phyloP scores from a whole-genome alignment of 306 rosid species.

The Cyamopsis tetragonoloba region DNA sequence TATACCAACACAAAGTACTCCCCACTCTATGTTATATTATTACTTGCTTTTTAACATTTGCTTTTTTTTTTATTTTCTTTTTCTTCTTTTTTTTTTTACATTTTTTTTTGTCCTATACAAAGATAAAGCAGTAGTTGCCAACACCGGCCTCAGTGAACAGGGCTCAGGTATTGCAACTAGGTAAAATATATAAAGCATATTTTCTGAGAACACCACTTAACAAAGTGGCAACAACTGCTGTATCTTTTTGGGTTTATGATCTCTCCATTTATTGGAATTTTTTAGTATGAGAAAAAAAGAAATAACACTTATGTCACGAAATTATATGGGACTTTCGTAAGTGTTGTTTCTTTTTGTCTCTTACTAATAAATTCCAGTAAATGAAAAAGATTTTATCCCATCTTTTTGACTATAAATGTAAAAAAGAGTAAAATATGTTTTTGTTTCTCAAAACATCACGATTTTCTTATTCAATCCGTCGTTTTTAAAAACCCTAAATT shows the following conservation, averaged over 20 bases:
- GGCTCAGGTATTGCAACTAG: conserved; percentile 41
- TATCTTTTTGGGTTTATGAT: conserved; percentile 31
- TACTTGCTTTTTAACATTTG: conserved; percentile 27
- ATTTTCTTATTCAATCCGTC: no score
- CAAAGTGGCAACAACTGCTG: conserved; percentile 27
- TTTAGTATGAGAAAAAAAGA: no score
- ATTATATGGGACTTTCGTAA: no score
- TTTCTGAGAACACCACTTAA: conserved; percentile 3
- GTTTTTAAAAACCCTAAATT: no score
- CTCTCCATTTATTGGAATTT: no score
- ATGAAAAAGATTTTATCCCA: no score
- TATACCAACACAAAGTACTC: conserved; percentile 26
- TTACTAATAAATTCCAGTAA: no score
- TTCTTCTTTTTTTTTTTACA: conserved; percentile 21
- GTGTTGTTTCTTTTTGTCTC: no score
- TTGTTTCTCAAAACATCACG: no score
- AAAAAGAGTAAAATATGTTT: no score
- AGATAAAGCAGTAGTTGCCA: conserved; percentile 29
- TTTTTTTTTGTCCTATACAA: conserved; percentile 43
- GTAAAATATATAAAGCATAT: not conserved
- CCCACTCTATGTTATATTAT: conserved; percentile 30
- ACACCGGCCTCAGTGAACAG: conserved; percentile 50
- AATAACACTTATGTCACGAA: no score
- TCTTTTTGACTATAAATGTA: no score
- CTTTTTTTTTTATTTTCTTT: not conserved